A percentile compares a stretch with the other conserved stretches of the same genome.
Conservation (phyloP, 352 stramenopile genomes). For the Globisporangium acanthophoron region DNA sequence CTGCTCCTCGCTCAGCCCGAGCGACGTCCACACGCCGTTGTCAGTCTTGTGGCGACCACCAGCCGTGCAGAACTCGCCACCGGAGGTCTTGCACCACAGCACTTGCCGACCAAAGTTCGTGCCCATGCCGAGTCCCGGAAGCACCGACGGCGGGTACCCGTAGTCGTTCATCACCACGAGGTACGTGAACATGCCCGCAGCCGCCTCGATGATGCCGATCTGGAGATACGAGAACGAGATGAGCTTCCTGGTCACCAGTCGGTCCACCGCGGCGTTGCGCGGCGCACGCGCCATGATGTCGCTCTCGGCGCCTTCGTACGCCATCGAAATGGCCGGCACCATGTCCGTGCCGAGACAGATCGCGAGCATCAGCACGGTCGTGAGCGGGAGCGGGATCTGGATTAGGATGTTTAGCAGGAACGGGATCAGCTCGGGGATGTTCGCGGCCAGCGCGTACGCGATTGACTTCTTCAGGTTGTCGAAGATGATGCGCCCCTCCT, state of each 20-base stretch:
- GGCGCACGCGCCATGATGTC: conserved; percentile 86
- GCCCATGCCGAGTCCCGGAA: conserved; percentile 45
- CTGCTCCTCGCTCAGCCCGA: conserved; percentile 16
- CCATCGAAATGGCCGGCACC: conserved; percentile 90
- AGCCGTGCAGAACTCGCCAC: conserved; percentile 47
- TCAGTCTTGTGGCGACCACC: conserved; percentile 21
- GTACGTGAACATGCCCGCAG: conserved; percentile 86
- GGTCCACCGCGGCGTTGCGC: conserved; percentile 74
- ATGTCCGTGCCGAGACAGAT: conserved; percentile 93
- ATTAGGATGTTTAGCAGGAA: conserved; percentile 87
- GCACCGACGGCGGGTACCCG: conserved; percentile 61
- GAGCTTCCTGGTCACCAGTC: conserved; percentile 88
- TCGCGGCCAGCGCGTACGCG: conserved; percentile 88
- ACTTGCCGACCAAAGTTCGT: conserved; percentile 66
- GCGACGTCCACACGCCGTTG: conserved; percentile 12
- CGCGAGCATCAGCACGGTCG: conserved; percentile 88
- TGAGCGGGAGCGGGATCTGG: conserved; percentile 82
- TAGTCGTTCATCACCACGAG: conserved; percentile 88
- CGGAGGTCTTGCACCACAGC: conserved; percentile 67
- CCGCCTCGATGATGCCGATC: conserved; percentile 87
- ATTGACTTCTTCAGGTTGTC: conserved; percentile 95
- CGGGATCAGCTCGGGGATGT: conserved; percentile 86
- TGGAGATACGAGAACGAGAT: conserved; percentile 85
- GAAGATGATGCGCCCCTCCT: conserved; percentile 94
- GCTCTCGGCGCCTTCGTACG: conserved; percentile 84